These are phyloP conservation scores for Populus hybrid DNA, from an alignment of 441 rosid species.

Conservation along the genomic window DNA sequence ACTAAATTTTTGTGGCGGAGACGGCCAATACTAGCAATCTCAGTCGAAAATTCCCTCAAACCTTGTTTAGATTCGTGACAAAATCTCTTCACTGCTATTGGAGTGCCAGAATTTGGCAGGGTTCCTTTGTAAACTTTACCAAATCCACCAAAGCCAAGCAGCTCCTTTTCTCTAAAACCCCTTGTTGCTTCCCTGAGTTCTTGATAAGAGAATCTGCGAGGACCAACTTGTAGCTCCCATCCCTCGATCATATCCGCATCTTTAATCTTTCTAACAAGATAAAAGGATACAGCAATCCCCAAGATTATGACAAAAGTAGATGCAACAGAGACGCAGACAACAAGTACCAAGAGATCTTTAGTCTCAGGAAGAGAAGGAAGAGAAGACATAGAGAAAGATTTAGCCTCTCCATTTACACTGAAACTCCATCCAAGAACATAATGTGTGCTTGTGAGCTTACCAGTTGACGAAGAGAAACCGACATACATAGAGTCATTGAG, in stretches of 20 bases:
- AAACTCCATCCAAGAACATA: constrained; percentile 78
- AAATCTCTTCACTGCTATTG: constrained; percentile 68
- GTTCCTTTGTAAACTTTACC: constrained; percentile 18
- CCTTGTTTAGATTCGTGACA: constrained; percentile 84
- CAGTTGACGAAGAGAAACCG: constrained; percentile 89
- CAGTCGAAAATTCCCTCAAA: constrained; percentile 64
- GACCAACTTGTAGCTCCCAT: constrained; percentile 80
- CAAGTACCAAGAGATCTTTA: constrained; percentile 18
- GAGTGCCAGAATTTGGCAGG: constrained; percentile 37
- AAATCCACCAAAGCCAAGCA: constrained; percentile 76
- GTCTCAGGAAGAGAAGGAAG: constrained; percentile 51
- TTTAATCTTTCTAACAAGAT: constrained; percentile 29
- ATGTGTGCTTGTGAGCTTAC: constrained; percentile 63
- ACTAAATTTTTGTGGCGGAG: constrained; percentile 80
- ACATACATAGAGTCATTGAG: constrained; percentile 52
- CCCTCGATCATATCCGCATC: constrained; percentile 59
- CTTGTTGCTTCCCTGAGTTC: constrained; percentile 73
- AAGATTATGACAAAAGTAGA: constrained; percentile 24
- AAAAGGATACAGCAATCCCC: neutral
- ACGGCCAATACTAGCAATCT: constrained; percentile 71
- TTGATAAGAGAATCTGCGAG: constrained; percentile 54
- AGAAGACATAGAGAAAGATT: constrained; percentile 43
- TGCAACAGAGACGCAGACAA: constrained; percentile 25
- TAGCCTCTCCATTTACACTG: constrained; percentile 38
- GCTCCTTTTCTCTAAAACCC: constrained; percentile 51